phyloP scores from a whole-genome alignment of 495 filamentous ascomycete species.

The Rostrohypoxylon terebratum region DNA sequence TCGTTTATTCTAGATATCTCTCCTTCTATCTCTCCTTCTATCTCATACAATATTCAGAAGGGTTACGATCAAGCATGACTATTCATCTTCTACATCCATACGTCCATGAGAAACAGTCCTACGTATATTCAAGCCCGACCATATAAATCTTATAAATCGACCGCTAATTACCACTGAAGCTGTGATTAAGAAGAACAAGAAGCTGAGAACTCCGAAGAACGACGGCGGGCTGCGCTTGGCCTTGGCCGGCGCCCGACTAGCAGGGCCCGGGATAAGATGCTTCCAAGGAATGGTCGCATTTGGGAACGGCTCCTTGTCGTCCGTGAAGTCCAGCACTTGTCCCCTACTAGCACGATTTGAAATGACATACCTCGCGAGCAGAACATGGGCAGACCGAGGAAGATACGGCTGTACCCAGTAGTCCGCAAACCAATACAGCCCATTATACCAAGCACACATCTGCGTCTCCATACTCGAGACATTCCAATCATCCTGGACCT shows the following conservation, averaged over 20 bases:
- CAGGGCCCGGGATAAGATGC: slow-evolving; percentile 8
- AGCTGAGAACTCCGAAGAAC: not conserved
- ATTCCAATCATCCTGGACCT: not conserved
- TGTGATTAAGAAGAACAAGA: slow-evolving; percentile 2
- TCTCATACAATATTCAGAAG: no score
- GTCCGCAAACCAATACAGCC: slow-evolving; percentile 19
- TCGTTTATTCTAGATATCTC: no score
- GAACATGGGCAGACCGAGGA: slow-evolving; percentile 7
- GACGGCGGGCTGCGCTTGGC: not conserved
- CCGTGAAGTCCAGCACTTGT: slow-evolving; percentile 29
- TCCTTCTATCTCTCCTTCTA: no score
- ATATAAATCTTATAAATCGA: slow-evolving; percentile 8
- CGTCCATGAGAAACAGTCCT: not conserved
- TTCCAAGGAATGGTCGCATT: slow-evolving; percentile 20
- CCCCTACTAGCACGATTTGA: not conserved
- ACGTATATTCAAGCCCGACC: not conserved
- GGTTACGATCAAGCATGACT: no score
- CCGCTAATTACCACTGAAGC: not conserved
- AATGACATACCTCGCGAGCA: not conserved
- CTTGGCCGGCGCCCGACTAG: not conserved
- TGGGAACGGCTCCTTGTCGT: slow-evolving; percentile 28
- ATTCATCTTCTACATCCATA: not conserved
- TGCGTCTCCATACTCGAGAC: slow-evolving; percentile 5
- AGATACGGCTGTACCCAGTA: slow-evolving; percentile 17
- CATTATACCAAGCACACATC: slow-evolving; percentile 13